phyloP scores from a whole-genome alignment of 306 rosid genomes.

The Astragalus membranaceus region DNA sequence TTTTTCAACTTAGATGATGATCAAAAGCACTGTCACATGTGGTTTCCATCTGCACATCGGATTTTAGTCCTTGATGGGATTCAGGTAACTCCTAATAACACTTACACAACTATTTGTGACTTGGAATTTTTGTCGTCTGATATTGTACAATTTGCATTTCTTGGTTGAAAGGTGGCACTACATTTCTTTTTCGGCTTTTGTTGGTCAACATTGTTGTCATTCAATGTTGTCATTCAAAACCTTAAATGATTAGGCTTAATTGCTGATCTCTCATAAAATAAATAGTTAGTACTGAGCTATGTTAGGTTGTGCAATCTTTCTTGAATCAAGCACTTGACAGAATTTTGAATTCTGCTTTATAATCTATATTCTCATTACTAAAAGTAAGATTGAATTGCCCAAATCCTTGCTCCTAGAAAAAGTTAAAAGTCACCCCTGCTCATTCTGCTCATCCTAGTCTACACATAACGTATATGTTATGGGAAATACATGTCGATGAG shows the following conservation, averaged over 20 bases:
- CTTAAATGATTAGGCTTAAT: background rate
- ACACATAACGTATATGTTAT: background rate
- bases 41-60: constrained; percentile 61
- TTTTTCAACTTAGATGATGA: constrained; percentile 35
- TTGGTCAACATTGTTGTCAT: background rate
- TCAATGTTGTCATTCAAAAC: background rate
- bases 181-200: background rate
- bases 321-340: background rate
- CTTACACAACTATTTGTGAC: background rate
- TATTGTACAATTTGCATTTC: background rate
- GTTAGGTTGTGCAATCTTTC: too few relatives aligned
- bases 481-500: background rate
- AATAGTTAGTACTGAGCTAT: background rate
- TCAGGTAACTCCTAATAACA: constrained; percentile 48
- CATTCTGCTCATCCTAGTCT: too few relatives aligned
- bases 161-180: background rate
- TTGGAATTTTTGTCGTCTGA: background rate
- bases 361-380: background rate
- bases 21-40: constrained; percentile 34
- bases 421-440: background rate
- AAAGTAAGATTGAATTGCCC: background rate
- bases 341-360: background rate
- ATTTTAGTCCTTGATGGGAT: constrained; percentile 83
- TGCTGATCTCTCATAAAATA: background rate
- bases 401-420: background rate